phyloP scores from a whole-genome alignment of 108 stramenopile species.

The Asterionellopsis glacialis region DNA sequence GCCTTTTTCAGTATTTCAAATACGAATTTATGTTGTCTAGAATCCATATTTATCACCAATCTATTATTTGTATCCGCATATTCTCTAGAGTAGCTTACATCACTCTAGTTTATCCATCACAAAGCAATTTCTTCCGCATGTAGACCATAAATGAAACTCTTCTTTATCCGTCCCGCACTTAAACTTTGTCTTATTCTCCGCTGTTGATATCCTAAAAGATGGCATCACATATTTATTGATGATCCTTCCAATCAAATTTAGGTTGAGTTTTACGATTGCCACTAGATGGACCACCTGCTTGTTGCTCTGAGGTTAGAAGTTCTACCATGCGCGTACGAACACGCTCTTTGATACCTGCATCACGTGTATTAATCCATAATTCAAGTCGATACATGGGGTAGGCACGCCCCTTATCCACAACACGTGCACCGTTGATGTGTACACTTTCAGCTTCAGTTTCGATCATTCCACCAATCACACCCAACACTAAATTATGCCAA shows the following conservation, averaged over 20 bases:
- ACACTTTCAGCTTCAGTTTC: slow-evolving; percentile 55
- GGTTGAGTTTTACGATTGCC: slow-evolving; percentile 43
- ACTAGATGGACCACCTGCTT: background rate
- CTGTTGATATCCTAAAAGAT: too few species aligned
- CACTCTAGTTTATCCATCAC: too few species aligned
- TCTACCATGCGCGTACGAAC: slow-evolving; percentile 52
- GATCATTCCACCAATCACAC: slow-evolving; percentile 84
- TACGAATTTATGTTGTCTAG: too few species aligned
- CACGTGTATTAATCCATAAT: slow-evolving; percentile 82
- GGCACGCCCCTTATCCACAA: slow-evolving; percentile 83
- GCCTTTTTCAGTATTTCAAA: too few species aligned
- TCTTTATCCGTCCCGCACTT: too few species aligned
- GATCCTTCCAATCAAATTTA: slow-evolving; percentile 88
- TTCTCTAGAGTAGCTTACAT: too few species aligned
- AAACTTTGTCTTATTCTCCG: too few species aligned
- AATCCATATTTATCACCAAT: too few species aligned
- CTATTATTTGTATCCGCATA: too few species aligned
- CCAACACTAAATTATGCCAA: slow-evolving; percentile 89
- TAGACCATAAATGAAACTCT: too few species aligned
- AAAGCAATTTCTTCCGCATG: too few species aligned
- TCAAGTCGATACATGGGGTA: slow-evolving; percentile 79
- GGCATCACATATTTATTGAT: slow-evolving; percentile 21
- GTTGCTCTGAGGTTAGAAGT: slow-evolving; percentile 63
- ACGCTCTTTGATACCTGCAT: slow-evolving; percentile 47
- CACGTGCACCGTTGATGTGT: slow-evolving; percentile 85